Conservation (phyloP, 805 yeast species). For the Huiozyma naganishii region DNA sequence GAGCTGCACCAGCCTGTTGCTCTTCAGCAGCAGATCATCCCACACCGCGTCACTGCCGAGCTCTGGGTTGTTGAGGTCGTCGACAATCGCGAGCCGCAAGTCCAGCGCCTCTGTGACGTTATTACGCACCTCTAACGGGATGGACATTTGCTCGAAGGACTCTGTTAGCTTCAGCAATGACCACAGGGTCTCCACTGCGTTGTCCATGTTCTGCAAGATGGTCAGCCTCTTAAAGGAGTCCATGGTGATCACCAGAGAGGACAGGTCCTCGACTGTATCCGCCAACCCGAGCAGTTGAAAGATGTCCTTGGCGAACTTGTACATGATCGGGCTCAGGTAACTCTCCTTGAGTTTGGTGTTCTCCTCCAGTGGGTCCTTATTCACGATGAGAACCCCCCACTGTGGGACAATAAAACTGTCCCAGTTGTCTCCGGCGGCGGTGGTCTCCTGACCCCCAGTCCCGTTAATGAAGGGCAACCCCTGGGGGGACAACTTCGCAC, state of each 20-base stretch:
- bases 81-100: constrained; percentile 25
- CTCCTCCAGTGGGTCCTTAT: constrained; percentile 18
- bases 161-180: constrained; percentile 62
- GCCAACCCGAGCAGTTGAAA: constrained; percentile 67
- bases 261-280: constrained; percentile 27
- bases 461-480: constrained; percentile 31
- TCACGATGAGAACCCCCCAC: constrained; percentile 62
- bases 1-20: constrained; percentile 34
- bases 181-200: constrained; percentile 56
- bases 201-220: constrained; percentile 45
- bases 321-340: constrained; percentile 48
- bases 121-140: constrained; percentile 59
- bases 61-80: constrained; percentile 21
- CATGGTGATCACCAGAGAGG: constrained; percentile 47
- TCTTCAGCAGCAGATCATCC: constrained; percentile 46
- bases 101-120: constrained; percentile 46
- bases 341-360: constrained; percentile 28
- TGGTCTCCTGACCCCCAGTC: not conserved
- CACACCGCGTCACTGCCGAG: constrained; percentile 25
- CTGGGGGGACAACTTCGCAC: constrained; percentile 21
- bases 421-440: constrained; percentile 11
- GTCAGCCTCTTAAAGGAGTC: constrained; percentile 57
- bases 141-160: constrained; percentile 67
- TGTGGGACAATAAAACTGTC: constrained; percentile 62
- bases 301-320: constrained; percentile 63